phyloP scores from a whole-genome alignment of 2,329 filamentous ascomycete genomes.

The Fusarium continuum region DNA sequence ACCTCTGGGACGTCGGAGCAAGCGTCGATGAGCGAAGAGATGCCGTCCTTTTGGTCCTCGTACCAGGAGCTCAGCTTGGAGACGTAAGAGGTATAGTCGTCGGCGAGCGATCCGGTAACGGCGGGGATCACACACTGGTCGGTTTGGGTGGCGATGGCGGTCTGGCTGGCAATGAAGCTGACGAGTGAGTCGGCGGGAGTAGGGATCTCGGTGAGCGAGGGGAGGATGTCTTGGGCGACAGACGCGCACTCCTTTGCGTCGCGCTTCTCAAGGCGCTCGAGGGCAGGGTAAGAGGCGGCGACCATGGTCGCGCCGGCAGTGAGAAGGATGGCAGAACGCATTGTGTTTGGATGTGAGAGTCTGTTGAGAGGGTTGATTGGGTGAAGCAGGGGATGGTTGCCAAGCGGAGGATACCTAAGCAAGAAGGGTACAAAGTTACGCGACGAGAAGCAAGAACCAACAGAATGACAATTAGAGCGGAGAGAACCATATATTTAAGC shows the following conservation, averaged over 20 bases:
- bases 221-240: constrained; percentile 29
- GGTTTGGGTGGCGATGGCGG: constrained; percentile 29
- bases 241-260: constrained; percentile 33
- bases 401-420: no score
- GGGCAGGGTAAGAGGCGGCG: constrained; percentile 10
- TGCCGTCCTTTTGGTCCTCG: constrained; percentile 15
- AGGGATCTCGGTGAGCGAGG: constrained; percentile 35
- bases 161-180: constrained; percentile 34
- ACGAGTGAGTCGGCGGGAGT: constrained; percentile 28
- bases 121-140: constrained; percentile 40
- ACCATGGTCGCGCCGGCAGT: constrained; percentile 11
- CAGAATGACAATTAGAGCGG: not conserved
- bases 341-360: not conserved
- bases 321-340: constrained; percentile 27
- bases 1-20: constrained; percentile 45
- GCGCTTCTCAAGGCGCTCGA: constrained; percentile 25
- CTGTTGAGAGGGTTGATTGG: not conserved
- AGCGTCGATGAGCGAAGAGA: constrained; percentile 37
- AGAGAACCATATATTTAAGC: constrained; percentile 6
- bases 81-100: constrained; percentile 41
- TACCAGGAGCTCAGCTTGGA: constrained; percentile 39
- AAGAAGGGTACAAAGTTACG: not conserved
- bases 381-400: not conserved
- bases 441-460: not conserved
- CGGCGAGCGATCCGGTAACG: constrained; percentile 42